These are phyloP conservation scores for Penicillium sp. DNA, from an alignment of 2,329 filamentous ascomycete species.

Conservation along the genomic window DNA sequence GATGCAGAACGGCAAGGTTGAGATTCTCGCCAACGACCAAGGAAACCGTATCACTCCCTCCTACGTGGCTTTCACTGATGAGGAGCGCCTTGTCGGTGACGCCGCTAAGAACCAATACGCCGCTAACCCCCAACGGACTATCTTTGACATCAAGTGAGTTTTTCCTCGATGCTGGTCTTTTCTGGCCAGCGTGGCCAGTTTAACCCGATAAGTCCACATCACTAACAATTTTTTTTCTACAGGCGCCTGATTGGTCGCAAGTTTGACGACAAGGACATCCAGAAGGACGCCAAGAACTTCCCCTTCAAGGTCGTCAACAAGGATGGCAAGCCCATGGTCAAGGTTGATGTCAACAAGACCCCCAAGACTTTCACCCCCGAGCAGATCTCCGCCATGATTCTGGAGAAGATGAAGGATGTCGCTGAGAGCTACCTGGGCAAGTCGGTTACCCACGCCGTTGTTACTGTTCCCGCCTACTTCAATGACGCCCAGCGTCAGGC, in stretches of 20 bases:
- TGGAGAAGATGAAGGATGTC: conserved; percentile 70
- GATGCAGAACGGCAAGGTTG: conserved; percentile 93
- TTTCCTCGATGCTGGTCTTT: neutral
- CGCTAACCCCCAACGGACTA: conserved; percentile 73
- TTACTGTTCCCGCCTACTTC: conserved; percentile 97
- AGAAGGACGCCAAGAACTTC: conserved; percentile 96
- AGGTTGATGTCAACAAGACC: conserved; percentile 63
- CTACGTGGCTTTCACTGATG: conserved; percentile 95
- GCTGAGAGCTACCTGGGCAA: conserved; percentile 65
- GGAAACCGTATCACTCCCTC: conserved; percentile 95
- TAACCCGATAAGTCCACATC: neutral
- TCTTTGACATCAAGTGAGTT: conserved; percentile 82
- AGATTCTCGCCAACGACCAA: conserved; percentile 95
- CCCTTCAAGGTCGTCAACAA: conserved; percentile 92
- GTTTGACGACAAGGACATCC: conserved; percentile 81
- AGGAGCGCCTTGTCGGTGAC: conserved; percentile 95
- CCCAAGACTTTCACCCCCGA: conserved; percentile 68
- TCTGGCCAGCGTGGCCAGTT: neutral
- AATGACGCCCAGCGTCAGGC: conserved; percentile 97
- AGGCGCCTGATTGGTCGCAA: conserved; percentile 86
- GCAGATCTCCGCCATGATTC: conserved; percentile 68
- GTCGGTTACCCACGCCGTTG: conserved; percentile 68
- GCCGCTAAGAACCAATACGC: conserved; percentile 95
- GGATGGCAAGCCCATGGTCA: conserved; percentile 84
- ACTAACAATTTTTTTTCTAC: conserved; percentile 36